Evolutionary conservation across 202 grass and related monocot genomes (phyloP).

Genomic region (Setaria viridis): DNA sequence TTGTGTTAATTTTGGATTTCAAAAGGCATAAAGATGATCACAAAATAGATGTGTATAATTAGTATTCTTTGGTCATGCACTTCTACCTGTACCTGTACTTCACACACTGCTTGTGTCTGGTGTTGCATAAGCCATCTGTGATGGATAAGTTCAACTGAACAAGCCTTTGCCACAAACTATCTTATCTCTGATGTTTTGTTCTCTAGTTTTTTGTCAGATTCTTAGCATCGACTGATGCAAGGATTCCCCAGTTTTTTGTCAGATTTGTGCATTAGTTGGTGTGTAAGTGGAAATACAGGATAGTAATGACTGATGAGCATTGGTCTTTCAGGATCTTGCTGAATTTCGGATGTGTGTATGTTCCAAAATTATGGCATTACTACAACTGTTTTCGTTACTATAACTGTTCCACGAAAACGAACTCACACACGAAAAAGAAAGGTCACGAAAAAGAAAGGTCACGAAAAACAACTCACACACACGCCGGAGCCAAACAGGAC

Average conservation of each 20-base stretch:
- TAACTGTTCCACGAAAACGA: too few species aligned
- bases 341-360: background rate
- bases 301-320: background rate
- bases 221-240: background rate
- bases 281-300: background rate
- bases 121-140: conserved; percentile 39
- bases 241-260: background rate
- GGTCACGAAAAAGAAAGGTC: too few species aligned
- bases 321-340: background rate
- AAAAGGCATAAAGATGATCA: conserved; percentile 49
- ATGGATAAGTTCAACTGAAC: conserved; percentile 47
- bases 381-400: background rate
- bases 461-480: too few species aligned
- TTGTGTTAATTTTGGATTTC: conserved; percentile 38
- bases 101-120: conserved; percentile 30
- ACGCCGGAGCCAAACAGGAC: too few species aligned
- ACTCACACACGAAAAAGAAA: too few species aligned
- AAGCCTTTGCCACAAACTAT: background rate
- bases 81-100: conserved; percentile 43
- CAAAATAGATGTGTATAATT: conserved; percentile 52
- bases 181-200: background rate
- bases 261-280: background rate
- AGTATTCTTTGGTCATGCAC: conserved; percentile 52
- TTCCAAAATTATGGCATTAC: background rate
- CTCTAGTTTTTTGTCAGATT: too few species aligned